Evolutionary conservation across 2,329 filamentous ascomycete genomes (phyloP).

Genomic region (Beauveria asiatica): DNA sequence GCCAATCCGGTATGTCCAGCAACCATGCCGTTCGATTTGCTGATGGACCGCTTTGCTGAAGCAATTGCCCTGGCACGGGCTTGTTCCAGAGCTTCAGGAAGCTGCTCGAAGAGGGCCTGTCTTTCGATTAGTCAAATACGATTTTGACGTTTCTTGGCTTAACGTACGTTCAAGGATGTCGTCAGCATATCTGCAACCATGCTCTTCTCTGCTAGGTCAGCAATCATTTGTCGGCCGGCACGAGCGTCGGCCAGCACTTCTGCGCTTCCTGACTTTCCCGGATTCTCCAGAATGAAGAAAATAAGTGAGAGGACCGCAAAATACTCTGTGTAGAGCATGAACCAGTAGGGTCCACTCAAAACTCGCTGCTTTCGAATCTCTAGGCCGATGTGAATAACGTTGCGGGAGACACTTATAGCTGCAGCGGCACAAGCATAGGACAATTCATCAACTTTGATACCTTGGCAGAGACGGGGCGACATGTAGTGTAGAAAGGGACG

Average conservation of each 20-base stretch:
- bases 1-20: constrained; percentile 24
- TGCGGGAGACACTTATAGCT: constrained; percentile 53
- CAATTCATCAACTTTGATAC: constrained; percentile 59
- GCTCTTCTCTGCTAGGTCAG: constrained; percentile 70
- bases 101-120: constrained; percentile 72
- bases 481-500: constrained; percentile 78
- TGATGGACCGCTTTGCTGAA: constrained; percentile 20
- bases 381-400: constrained; percentile 72
- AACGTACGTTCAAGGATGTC: constrained; percentile 61
- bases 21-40: constrained; percentile 21
- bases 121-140: constrained; percentile 15
- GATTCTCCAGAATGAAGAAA: constrained; percentile 74
- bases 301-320: constrained; percentile 72
- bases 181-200: constrained; percentile 85
- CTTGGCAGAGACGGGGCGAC: constrained; percentile 51
- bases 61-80: constrained; percentile 27
- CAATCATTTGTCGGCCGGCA: constrained; percentile 75
- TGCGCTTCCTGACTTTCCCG: constrained; percentile 61
- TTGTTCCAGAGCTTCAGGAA: constrained; percentile 64
- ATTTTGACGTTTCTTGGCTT: not conserved
- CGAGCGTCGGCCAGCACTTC: constrained; percentile 80
- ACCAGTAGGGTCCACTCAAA: constrained; percentile 79
- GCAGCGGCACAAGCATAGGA: constrained; percentile 66
- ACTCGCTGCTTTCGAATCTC: constrained; percentile 69
- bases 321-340: constrained; percentile 76